phyloP scores from a whole-genome alignment of 2,329 filamentous ascomycete species.

The Pseudopyrenochaeta lycopersici region DNA sequence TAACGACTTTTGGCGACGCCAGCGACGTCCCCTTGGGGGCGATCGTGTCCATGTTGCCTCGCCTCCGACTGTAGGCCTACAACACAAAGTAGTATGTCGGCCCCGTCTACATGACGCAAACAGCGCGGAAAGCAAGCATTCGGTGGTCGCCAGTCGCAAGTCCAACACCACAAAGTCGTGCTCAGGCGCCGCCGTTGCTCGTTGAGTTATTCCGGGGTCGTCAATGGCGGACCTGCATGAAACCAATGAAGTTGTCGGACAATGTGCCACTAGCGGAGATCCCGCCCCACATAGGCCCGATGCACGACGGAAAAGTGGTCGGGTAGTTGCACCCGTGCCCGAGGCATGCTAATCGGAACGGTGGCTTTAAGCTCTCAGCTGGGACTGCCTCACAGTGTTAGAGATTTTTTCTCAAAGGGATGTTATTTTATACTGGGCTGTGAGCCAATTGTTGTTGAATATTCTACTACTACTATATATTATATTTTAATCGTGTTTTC shows the following conservation, averaged over 20 bases:
- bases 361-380: background rate
- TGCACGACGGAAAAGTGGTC: background rate
- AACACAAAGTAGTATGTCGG: background rate
- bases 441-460: too few relatives aligned
- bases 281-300: constrained; percentile 6
- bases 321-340: background rate
- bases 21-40: constrained; percentile 51
- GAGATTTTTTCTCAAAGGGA: background rate
- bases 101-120: constrained; percentile 15
- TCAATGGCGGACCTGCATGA: constrained; percentile 41
- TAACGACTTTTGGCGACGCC: constrained; percentile 55
- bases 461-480: background rate
- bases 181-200: constrained; percentile 17
- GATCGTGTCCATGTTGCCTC: constrained; percentile 50
- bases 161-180: background rate
- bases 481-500: background rate
- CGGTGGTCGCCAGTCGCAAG: background rate
- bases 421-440: too few relatives aligned
- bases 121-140: background rate
- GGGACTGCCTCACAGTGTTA: background rate
- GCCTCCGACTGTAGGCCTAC: constrained; percentile 4
- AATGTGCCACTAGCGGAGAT: constrained; percentile 36
- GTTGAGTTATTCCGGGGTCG: constrained; percentile 28
- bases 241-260: constrained; percentile 32
- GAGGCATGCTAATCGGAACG: background rate